These are phyloP conservation scores for Carex pumila DNA, from an alignment of 176 grass and related monocot genomes.

Conservation along the genomic window DNA sequence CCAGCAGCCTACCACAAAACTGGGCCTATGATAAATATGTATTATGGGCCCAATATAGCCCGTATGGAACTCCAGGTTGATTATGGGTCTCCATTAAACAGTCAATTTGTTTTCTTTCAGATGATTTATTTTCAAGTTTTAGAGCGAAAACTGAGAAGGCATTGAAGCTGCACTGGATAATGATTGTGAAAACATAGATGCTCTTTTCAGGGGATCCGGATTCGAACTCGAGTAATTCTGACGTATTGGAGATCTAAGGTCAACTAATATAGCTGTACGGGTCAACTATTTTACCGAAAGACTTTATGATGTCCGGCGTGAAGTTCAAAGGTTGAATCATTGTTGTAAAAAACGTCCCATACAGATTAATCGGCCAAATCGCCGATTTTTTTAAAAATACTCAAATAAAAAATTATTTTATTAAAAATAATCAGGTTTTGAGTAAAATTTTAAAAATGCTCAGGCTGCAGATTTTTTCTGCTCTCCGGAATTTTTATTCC, in stretches of 20 bases:
- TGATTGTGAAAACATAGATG: neutral
- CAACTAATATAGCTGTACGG: neutral
- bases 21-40: neutral
- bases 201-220: neutral
- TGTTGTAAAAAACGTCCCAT: no score
- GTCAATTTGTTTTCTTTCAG: neutral
- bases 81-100: neutral
- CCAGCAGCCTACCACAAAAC: neutral
- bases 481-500: no score
- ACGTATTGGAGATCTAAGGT: neutral
- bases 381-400: no score
- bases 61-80: neutral
- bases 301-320: neutral
- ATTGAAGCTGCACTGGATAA: neutral
- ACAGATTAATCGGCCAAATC: no score
- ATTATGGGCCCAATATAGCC: neutral
- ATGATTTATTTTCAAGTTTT: no score
- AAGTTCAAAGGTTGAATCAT: neutral
- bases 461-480: no score
- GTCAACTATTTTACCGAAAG: neutral
- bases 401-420: no score
- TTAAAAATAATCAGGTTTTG: no score
- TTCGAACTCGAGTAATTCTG: neutral
- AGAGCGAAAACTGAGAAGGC: neutral
- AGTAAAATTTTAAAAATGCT: no score